Evolutionary conservation across 2,329 filamentous ascomycete genomes (phyloP).

Genomic region (Botryotinia narcissicola): DNA sequence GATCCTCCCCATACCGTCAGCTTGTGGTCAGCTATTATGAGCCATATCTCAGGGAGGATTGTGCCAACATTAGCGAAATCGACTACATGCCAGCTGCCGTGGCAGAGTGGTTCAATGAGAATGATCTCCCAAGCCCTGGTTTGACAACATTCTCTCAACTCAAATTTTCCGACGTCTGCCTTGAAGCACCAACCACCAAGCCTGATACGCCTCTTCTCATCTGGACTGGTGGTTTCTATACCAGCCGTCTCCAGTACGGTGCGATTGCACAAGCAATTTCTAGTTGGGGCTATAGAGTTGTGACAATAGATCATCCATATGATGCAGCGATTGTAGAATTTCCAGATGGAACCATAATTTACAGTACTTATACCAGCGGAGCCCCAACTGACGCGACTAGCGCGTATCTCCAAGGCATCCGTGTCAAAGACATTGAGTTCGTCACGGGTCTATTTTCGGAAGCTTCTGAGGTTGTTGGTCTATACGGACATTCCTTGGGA

Average conservation of each 20-base stretch:
- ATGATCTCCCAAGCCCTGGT: background rate
- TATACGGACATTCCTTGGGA: background rate
- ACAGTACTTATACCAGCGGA: background rate
- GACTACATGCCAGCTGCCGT: background rate
- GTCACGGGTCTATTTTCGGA: background rate
- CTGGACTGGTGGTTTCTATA: background rate
- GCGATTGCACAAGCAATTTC: background rate
- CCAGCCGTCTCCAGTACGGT: background rate
- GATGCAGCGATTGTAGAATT: background rate
- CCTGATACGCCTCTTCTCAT: background rate
- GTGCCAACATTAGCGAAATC: background rate
- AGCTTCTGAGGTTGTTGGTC: background rate
- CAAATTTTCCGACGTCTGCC: background rate
- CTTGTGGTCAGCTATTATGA: background rate
- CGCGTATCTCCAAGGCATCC: background rate
- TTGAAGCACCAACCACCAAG: background rate
- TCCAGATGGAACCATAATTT: background rate
- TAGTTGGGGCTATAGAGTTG: background rate
- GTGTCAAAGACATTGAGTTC: background rate
- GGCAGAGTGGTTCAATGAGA: background rate
- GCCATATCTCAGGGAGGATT: background rate
- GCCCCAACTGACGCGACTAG: background rate
- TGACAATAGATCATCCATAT: background rate
- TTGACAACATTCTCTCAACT: background rate
- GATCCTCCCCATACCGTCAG: background rate